phyloP scores from a whole-genome alignment of 2,329 filamentous ascomycete species.

The Trichophyton rubrum region DNA sequence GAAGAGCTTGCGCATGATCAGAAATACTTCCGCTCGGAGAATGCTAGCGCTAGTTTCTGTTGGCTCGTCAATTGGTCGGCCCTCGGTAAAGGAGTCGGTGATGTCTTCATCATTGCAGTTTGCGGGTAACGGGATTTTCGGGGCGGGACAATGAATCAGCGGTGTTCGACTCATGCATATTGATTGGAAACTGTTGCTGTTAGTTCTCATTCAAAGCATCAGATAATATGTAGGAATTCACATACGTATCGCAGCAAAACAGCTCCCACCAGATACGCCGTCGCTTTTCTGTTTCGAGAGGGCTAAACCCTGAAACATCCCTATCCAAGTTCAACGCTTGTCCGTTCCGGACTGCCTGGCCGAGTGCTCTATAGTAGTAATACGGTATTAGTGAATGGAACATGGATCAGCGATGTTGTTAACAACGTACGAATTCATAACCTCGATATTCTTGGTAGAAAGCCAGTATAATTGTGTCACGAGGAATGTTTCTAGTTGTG shows the following conservation, averaged over 20 bases:
- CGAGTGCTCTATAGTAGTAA: constrained; percentile 12
- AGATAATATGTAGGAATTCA: background rate
- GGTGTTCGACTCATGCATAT: constrained; percentile 19
- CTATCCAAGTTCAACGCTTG: constrained; percentile 18
- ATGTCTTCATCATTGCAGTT: constrained; percentile 19
- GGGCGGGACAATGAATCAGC: constrained; percentile 16
- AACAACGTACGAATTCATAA: constrained; percentile 22
- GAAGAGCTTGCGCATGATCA: constrained; percentile 15
- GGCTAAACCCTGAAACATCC: constrained; percentile 12
- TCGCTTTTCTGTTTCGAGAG: constrained; percentile 16
- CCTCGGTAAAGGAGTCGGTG: constrained; percentile 12
- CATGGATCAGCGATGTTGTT: too few relatives aligned
- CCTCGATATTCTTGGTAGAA: constrained; percentile 22
- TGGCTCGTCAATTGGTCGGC: constrained; percentile 14
- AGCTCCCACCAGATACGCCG: constrained; percentile 20
- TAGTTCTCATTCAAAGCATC: background rate
- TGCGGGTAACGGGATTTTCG: constrained; percentile 17
- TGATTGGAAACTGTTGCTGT: constrained; percentile 17
- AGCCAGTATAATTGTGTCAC: constrained; percentile 23
- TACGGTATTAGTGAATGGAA: background rate
- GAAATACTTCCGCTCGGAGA: constrained; percentile 15
- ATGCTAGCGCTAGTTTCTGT: constrained; percentile 17
- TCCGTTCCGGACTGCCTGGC: constrained; percentile 18
- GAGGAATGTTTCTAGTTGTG: constrained; percentile 21
- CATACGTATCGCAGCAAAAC: constrained; percentile 17